phyloP scores from a whole-genome alignment of 2,329 filamentous ascomycete species.

The Paecilomyces variotii region DNA sequence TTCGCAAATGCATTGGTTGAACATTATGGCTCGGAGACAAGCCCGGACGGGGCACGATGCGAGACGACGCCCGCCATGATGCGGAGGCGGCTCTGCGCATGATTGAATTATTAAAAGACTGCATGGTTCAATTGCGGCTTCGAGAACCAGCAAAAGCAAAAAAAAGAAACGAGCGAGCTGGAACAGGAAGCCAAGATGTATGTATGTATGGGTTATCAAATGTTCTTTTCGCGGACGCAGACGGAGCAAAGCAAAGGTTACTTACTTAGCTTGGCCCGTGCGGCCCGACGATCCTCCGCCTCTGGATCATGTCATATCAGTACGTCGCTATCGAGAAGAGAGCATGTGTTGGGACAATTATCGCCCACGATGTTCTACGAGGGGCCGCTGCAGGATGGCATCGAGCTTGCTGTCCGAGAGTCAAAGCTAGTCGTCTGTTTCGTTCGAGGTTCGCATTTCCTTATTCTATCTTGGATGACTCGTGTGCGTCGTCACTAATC shows the following conservation, averaged over 20 bases:
- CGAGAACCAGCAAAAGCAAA: neutral
- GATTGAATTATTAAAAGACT: constrained; percentile 12
- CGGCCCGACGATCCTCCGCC: neutral
- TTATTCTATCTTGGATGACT: constrained; percentile 4
- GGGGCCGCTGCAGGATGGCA: constrained; percentile 73
- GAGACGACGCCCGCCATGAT: constrained; percentile 14
- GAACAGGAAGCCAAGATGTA: neutral
- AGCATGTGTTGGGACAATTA: neutral
- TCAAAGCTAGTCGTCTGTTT: constrained; percentile 78
- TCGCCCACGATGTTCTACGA: constrained; percentile 63
- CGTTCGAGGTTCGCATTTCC: constrained; percentile 55
- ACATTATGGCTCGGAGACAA: constrained; percentile 15
- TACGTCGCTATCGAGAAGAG: no score
- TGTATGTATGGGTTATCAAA: neutral
- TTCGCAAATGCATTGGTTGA: constrained; percentile 25
- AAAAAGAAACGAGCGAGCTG: neutral
- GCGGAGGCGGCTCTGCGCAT: constrained; percentile 16
- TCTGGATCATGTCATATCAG: neutral
- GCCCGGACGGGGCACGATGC: constrained; percentile 12
- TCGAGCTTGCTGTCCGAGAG: constrained; percentile 64
- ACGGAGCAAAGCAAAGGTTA: neutral
- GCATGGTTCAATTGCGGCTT: neutral
- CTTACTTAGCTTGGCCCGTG: neutral
- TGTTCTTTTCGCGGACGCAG: neutral
- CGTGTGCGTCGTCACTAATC: constrained; percentile 9